Conservation (phyloP, 2,329 filamentous ascomycete species). For the Dactylonectria estremocensis region DNA sequence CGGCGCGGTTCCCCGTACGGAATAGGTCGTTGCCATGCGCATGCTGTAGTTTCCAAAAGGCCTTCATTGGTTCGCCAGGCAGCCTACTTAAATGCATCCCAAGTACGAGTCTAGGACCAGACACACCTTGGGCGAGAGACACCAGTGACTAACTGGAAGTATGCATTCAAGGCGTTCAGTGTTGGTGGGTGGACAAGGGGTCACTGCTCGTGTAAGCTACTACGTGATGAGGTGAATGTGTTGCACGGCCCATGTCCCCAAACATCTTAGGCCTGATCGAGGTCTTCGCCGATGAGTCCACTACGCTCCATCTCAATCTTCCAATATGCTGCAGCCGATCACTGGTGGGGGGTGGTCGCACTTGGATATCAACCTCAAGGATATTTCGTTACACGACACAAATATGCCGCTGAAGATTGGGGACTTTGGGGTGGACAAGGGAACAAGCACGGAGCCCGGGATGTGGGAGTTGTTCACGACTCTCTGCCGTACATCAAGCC, state of each 20-base stretch:
- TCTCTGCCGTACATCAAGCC: constrained; percentile 78
- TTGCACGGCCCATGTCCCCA: constrained; percentile 56
- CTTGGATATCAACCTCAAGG: constrained; percentile 88
- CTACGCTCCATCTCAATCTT: background rate
- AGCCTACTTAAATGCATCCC: background rate
- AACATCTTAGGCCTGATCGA: constrained; percentile 71
- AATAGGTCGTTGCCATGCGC: background rate
- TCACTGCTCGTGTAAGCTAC: background rate
- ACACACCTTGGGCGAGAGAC: background rate
- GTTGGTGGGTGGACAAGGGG: constrained; percentile 54
- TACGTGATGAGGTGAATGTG: background rate
- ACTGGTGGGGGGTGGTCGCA: constrained; percentile 87
- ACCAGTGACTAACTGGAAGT: constrained; percentile 78
- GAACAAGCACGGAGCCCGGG: constrained; percentile 71
- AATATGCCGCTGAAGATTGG: constrained; percentile 82
- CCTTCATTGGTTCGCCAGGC: background rate
- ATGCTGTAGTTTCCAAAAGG: background rate
- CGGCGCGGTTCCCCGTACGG: constrained; percentile 13
- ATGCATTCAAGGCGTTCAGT: constrained; percentile 81
- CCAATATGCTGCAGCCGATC: constrained; percentile 71
- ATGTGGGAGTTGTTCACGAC: constrained; percentile 94
- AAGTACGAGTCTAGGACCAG: background rate
- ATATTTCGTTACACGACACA: constrained; percentile 58
- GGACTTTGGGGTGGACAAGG: constrained; percentile 89
- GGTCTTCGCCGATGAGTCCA: background rate